These are phyloP conservation scores for Avicennia marina DNA, from an alignment of 257 asterid species.

Conservation along the genomic window DNA sequence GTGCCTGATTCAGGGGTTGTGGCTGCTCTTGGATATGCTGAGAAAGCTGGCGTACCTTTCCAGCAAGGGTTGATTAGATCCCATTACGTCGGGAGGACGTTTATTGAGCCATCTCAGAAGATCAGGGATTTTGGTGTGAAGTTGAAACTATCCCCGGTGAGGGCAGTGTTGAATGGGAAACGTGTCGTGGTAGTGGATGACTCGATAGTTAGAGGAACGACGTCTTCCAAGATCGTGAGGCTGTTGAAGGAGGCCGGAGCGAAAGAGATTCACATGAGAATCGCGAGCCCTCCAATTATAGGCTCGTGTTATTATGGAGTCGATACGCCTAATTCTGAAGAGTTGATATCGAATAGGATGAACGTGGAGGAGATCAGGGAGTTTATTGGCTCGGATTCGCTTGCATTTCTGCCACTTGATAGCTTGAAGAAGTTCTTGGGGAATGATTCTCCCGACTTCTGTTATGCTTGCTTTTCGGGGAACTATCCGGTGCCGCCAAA, in stretches of 20 bases:
- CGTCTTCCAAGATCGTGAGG: slow-evolving; percentile 83
- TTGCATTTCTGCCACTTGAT: slow-evolving; percentile 62
- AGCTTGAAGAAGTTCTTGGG: slow-evolving; percentile 46
- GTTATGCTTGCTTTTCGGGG: slow-evolving; percentile 84
- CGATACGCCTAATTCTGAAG: slow-evolving; percentile 74
- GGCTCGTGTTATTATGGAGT: slow-evolving; percentile 87
- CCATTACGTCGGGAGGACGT: slow-evolving; percentile 86
- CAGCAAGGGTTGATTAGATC: slow-evolving; percentile 89
- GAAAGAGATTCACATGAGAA: slow-evolving; percentile 92
- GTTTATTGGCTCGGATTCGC: slow-evolving; percentile 75
- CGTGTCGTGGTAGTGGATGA: slow-evolving; percentile 97
- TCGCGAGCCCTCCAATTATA: slow-evolving; percentile 87
- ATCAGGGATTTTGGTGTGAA: slow-evolving; percentile 93
- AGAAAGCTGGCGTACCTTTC: slow-evolving; percentile 77
- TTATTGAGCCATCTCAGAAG: slow-evolving; percentile 88
- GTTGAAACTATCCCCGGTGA: slow-evolving; percentile 73
- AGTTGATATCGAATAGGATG: slow-evolving; percentile 78
- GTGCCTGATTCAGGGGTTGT: slow-evolving; percentile 96
- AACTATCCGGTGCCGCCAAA: slow-evolving; percentile 67
- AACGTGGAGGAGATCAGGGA: slow-evolving; percentile 62
- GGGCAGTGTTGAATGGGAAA: slow-evolving; percentile 86
- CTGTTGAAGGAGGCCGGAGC: slow-evolving; percentile 86
- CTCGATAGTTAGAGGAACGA: slow-evolving; percentile 91
- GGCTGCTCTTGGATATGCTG: slow-evolving; percentile 88
- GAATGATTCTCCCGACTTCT: slow-evolving; percentile 37